Evolutionary conservation across 2,329 filamentous ascomycete species (phyloP).

Genomic region (Neodidymelliopsis sp.): DNA sequence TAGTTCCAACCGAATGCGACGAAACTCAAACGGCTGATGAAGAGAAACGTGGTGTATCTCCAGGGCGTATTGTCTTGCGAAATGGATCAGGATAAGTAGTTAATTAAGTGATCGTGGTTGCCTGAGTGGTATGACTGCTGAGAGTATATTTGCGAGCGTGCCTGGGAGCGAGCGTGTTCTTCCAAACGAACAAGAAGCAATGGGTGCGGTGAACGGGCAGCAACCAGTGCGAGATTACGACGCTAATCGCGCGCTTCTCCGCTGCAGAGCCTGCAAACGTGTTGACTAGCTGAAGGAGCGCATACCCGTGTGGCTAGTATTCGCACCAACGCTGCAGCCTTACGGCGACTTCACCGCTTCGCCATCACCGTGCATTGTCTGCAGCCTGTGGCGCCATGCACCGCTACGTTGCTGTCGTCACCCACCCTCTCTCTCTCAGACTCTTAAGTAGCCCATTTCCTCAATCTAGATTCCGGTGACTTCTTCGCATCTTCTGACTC

Average conservation of each 20-base stretch:
- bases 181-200: background rate
- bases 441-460: too few species aligned
- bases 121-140: background rate
- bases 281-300: conserved; percentile 15
- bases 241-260: conserved; percentile 18
- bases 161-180: background rate
- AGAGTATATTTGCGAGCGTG: background rate
- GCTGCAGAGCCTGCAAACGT: conserved; percentile 17
- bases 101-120: background rate
- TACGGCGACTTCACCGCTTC: conserved; percentile 12
- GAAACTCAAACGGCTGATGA: background rate
- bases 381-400: too few species aligned
- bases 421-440: too few species aligned
- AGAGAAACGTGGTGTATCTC: background rate
- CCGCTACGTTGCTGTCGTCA: too few species aligned
- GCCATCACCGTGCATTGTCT: background rate
- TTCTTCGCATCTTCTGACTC: too few species aligned
- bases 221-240: conserved; percentile 5
- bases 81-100: too few species aligned
- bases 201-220: conserved; percentile 8
- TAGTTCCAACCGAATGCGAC: background rate
- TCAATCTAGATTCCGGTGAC: too few species aligned
- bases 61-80: too few species aligned
- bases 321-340: conserved; percentile 21
- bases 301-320: conserved; percentile 18